phyloP scores from a whole-genome alignment of 768 basidiomycete species.

The Kwoniella sp. region DNA sequence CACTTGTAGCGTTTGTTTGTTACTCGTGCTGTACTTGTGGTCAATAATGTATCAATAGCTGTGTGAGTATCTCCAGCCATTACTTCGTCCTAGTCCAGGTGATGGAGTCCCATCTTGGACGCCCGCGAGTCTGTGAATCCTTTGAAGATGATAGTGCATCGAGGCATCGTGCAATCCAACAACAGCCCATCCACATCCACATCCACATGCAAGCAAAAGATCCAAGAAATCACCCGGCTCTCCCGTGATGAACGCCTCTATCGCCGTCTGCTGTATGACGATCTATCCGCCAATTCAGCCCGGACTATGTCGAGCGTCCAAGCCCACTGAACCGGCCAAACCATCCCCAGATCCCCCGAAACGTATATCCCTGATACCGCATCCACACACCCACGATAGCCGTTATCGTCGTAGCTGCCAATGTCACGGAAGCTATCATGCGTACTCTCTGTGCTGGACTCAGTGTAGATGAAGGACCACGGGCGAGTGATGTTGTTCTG shows the following conservation, averaged over 20 bases:
- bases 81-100: too few species aligned
- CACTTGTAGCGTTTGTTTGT: not conserved
- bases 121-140: too few species aligned
- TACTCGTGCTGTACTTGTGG: not conserved
- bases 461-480: conserved; percentile 41
- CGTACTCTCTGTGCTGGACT: conserved; percentile 43
- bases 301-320: not conserved
- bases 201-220: too few species aligned
- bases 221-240: too few species aligned
- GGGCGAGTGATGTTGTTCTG: conserved; percentile 47
- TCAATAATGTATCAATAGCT: not conserved
- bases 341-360: conserved; percentile 44
- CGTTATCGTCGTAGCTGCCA: conserved; percentile 30
- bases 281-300: too few species aligned
- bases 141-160: too few species aligned
- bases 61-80: not conserved
- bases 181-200: too few species aligned
- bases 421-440: conserved; percentile 29
- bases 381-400: conserved; percentile 42
- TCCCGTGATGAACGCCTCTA: too few species aligned
- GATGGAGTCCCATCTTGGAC: too few species aligned
- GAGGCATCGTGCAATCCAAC: too few species aligned
- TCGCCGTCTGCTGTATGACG: too few species aligned
- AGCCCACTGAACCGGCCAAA: conserved; percentile 20
- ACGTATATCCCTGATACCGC: conserved; percentile 48